phyloP scores from a whole-genome alignment of 805 yeast genomes.

The Barnettozyma botsteinii region DNA sequence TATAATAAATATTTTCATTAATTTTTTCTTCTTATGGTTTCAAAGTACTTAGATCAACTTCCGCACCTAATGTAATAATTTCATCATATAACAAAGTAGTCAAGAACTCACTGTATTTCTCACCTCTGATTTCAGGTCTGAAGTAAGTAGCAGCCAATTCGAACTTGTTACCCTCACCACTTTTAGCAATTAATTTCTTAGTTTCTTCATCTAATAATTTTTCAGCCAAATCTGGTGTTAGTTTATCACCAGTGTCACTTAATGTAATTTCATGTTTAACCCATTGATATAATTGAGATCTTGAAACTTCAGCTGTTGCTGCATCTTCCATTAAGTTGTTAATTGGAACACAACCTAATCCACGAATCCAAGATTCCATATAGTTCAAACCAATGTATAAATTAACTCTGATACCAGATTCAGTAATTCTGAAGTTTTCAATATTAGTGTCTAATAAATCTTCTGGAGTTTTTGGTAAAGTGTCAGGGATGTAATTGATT shows the following conservation, averaged over 20 bases:
- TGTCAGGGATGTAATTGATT: slow-evolving; percentile 43
- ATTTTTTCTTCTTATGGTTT: slow-evolving; percentile 18
- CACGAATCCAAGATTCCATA: slow-evolving; percentile 84
- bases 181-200: slow-evolving; percentile 42
- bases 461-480: slow-evolving; percentile 40
- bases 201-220: slow-evolving; percentile 59
- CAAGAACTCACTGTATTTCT: slow-evolving; percentile 67
- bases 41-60: slow-evolving; percentile 22
- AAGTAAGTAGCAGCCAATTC: slow-evolving; percentile 63
- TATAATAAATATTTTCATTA: no score
- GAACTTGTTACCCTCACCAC: slow-evolving; percentile 51
- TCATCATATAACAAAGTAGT: slow-evolving; percentile 74
- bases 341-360: slow-evolving; percentile 81
- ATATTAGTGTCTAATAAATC: slow-evolving; percentile 64
- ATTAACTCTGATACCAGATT: slow-evolving; percentile 64
- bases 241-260: slow-evolving; percentile 50
- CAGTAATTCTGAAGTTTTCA: slow-evolving; percentile 57
- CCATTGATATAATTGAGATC: slow-evolving; percentile 82
- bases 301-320: slow-evolving; percentile 82
- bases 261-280: slow-evolving; percentile 59
- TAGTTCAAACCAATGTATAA: slow-evolving; percentile 71
- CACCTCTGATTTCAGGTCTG: slow-evolving; percentile 65
- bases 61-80: slow-evolving; percentile 28
- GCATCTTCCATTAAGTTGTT: slow-evolving; percentile 87
- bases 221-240: slow-evolving; percentile 55